Base-by-base conservation (phyloP, 192 early-diverging fungal species). In the Rhizophagus prolifer region DNA sequence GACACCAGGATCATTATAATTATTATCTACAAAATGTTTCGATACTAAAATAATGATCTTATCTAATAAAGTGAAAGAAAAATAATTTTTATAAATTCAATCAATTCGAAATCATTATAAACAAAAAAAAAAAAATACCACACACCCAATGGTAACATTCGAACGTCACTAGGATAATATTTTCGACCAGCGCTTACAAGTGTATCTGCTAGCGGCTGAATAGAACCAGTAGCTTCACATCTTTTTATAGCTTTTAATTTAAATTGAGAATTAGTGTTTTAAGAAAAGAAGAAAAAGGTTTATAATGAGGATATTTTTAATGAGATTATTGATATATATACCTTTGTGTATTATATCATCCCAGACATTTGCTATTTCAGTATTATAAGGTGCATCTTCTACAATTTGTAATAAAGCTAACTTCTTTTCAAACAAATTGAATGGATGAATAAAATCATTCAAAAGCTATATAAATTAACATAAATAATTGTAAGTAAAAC, bases 271-370 rank as follows among this genome's bases (percentile, higher is more conserved):
- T 34, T 36, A 67, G 12, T 67, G 1, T 9, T 44, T 38, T 36
- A 36, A 36, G 7, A 38, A 38, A 38, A 31, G 31, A 3, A 3
- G n/a, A 23, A n/a, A 25, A 12, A 25, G 9, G 2, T 26, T 9
- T 31, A 31, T 31, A 31, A 62, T 62, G 13, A 67, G 7, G 2
- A n/a, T 13, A n/a, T 14, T 1, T n/a, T 5, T 38, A n/a, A 67
- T 67, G 9, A n/a, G n/a, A n/a, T n/a, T n/a, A n/a, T n/a, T n/a
- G n/a, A n/a, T n/a, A n/a, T n/a, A n/a, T n/a, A n/a, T 19, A 38
- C 65, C 65, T 67, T 67, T 67, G 25, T 38, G 65, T 38, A 67
- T 67, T 67, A 67, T 67, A 9, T 67, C 41, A 38, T 34, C n/a
- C 65, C 65, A 67, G n/a, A 67, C 36, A 38, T 67, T 31, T 23